Base-by-base conservation (phyloP, 495 filamentous ascomycete species). In the Xylaria venustula region DNA sequence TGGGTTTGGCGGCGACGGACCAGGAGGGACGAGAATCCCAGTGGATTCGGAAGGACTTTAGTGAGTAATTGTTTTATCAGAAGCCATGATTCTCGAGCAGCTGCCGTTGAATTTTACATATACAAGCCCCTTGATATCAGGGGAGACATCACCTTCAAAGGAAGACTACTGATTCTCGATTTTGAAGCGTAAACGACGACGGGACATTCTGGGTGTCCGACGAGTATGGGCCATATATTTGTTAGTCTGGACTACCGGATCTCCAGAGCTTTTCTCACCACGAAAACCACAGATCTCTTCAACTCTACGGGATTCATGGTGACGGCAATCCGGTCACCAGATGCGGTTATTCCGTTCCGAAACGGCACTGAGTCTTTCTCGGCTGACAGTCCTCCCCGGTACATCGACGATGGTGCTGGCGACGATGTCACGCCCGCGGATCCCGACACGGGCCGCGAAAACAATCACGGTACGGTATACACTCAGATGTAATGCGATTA, bases 201-300 rank as follows among this genome's bases (percentile, higher is more conserved):
- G 85, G 83, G 56, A 76, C 77, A 2, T 92, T 92, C 78, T 93
- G 88, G 88, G 76, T 93, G 32, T 85, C 80, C 36, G 90, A 93
- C 68, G 90, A 94, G 69, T 93, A 93, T 68, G 90, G 90, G 3
- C 89, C 88, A 0, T 92, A 87, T 62, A 75, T 91, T 22, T 92
- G 67, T 69, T 45, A 87, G 77, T 63, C 44, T n/a, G 12, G 22
- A 22, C 19, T 22, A n/a, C 12, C 9, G 14, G 22, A 49, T 11
- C n/a, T 14, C 8, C 6, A 9, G 23, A 5, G 9, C 1, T 23
- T 48, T 11, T 26, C 22, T 62, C 59, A 48, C 61, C 61, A 53
- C 17, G 11, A 15, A 48, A 7, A 17, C 11, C 2, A 12, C 47
- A 68, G 64, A 75, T 62, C 79, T 86, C 9, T 93, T 92, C 77